A percentile compares a stretch with the other conserved stretches of the same genome.
Evolutionary conservation across 208 protist genomes (phyloP).

Genomic region (Wallacemonas sp.): DNA sequence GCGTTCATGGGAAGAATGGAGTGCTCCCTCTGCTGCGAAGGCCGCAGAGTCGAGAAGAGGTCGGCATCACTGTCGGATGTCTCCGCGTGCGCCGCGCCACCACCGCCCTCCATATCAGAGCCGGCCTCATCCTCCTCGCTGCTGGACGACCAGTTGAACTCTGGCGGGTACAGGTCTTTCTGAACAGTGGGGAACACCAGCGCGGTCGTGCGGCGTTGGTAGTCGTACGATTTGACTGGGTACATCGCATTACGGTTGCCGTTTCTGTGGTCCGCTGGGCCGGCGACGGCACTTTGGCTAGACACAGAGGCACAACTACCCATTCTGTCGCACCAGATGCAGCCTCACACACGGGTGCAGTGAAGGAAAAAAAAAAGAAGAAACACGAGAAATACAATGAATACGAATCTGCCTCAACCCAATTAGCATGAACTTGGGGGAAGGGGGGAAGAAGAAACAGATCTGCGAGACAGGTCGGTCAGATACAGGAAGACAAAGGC

Average conservation of each 20-base stretch:
- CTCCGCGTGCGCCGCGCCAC: no score
- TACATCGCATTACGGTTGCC: conserved; percentile 1
- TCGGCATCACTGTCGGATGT: neutral
- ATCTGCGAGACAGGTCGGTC: no score
- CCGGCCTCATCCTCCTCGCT: neutral
- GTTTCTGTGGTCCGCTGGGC: neutral
- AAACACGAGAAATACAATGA: no score
- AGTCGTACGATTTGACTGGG: neutral
- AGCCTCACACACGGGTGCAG: no score
- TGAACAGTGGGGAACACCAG: conserved; percentile 3
- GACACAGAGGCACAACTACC: neutral
- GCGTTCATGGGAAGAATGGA: neutral
- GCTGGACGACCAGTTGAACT: conserved; percentile 1
- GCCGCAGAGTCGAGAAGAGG: neutral
- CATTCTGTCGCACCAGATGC: no score
- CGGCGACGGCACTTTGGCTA: neutral
- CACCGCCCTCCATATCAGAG: neutral
- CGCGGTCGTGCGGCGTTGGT: neutral
- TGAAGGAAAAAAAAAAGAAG: neutral
- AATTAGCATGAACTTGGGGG: no score
- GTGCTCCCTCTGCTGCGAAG: neutral
- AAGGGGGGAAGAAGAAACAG: no score
- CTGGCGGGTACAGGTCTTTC: neutral
- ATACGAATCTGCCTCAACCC: no score
- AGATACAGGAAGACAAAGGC: no score